A percentile compares a stretch with the other conserved stretches of the same genome.
These are phyloP conservation scores for Scopulariopsis brevicaulis DNA, from an alignment of 2,329 filamentous ascomycete genomes.

Conservation along the genomic window DNA sequence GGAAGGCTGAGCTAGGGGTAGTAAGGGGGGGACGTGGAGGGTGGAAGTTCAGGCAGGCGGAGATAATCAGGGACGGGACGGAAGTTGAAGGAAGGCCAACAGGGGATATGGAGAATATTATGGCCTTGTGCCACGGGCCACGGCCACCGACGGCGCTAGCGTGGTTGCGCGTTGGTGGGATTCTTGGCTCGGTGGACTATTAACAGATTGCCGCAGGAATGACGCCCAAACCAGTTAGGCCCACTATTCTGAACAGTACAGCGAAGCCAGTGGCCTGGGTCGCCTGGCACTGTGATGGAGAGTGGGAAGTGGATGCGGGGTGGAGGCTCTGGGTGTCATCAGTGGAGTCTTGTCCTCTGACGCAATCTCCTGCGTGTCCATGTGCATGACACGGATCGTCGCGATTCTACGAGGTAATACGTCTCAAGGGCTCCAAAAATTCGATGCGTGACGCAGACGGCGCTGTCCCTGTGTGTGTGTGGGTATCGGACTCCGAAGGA, in stretches of 20 bases:
- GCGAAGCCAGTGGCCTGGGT: not conserved
- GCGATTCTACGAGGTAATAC: no score
- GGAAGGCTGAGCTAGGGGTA: not conserved
- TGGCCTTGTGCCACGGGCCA: not conserved
- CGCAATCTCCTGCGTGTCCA: not conserved
- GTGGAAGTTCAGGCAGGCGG: slow-evolving; percentile 2
- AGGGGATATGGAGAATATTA: slow-evolving; percentile 5
- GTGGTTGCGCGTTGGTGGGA: not conserved
- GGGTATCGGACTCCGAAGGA: not conserved
- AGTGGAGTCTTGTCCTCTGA: not conserved
- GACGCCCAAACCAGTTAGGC: not conserved
- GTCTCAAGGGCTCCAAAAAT: not conserved
- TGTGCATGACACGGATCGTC: not conserved
- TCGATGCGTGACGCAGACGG: not conserved
- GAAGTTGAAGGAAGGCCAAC: not conserved
- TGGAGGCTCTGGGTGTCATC: not conserved
- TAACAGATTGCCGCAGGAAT: not conserved
- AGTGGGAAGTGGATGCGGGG: not conserved
- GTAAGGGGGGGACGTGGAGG: not conserved
- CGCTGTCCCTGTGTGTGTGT: no score
- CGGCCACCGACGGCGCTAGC: not conserved
- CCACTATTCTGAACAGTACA: not conserved
- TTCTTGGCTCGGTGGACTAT: not conserved
- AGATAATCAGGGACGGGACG: slow-evolving; percentile 3
- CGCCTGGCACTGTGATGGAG: not conserved